Base-by-base conservation (phyloP, 2,329 filamentous ascomycete genomes). In the Torrubiella hemipterigena region DNA sequence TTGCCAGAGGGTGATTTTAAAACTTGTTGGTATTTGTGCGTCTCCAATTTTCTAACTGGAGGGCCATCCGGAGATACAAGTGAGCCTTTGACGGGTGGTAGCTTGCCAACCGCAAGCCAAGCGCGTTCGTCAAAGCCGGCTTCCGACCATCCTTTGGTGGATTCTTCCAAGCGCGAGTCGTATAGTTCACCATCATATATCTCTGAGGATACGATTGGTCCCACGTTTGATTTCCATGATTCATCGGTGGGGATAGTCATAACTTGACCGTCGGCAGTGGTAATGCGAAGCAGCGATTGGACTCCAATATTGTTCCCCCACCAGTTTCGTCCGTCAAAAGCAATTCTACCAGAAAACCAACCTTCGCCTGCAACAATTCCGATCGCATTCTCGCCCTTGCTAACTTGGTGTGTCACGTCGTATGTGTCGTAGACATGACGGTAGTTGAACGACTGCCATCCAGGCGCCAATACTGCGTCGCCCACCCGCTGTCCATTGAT, bases 151-250 rank as follows among this genome's bases (percentile, higher is more conserved):
- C 47, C 51, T 25, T 41, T 19, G 4, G 44, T 37, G 15, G 58
- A 51, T 2, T 49, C 31, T 15, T 46, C 47, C 6, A 44, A 41
- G 4, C 48, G 45, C 0, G 53, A 49, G 39, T 73, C 63, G 35
- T 65, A 73, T 0, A 52, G 40, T 33, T 74, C 68, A 12, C 69
- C 69, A 37, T 72, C 55, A 34, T 71, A 72, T 3, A 73, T 54
- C 16, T 67, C 62, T 2, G 53, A 53, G 1, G 39, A 40, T 1
- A 53, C 31, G 1, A 61, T 47, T 1, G 59, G 48, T 0, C 58
- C 51, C 3, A 42, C 41, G 4, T 31, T 44, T 3, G 46, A 48
- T 8, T 43, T 37, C 63, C 62, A 67, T 0, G 43, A 48, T 0
- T 52, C 41, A 14, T 65, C 59, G 3, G 58, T 59, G 0, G 42